Evolutionary conservation across 176 grass and related monocot species (phyloP).

Genomic region (Elaeis guineensis): DNA sequence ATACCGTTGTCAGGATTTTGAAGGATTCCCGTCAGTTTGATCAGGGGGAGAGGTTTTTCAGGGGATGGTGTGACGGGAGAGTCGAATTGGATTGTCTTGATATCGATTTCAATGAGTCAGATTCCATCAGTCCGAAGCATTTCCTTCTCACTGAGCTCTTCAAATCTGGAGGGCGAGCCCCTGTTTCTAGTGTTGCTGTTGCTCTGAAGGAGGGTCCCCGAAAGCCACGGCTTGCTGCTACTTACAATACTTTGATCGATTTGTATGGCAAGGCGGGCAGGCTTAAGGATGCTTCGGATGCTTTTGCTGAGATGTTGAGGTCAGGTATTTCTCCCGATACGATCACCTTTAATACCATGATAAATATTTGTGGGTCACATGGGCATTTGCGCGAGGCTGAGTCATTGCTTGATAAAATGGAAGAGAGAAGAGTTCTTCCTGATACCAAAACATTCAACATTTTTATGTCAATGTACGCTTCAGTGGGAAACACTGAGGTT

Average conservation of each 20-base stretch:
- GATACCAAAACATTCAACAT: constrained; percentile 60
- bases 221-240: constrained; percentile 40
- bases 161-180: constrained; percentile 9
- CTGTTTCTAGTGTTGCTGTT: constrained; percentile 4
- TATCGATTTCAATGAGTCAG: constrained; percentile 18
- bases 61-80: constrained; percentile 44
- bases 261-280: constrained; percentile 54
- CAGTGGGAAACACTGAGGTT: constrained; percentile 28
- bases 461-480: constrained; percentile 47
- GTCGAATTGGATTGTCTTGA: constrained; percentile 45
- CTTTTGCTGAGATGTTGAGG: constrained; percentile 39
- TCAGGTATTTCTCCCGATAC: constrained; percentile 37
- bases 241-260: constrained; percentile 60
- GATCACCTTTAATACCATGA: constrained; percentile 54
- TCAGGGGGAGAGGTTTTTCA: constrained; percentile 35
- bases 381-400: constrained; percentile 32
- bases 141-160: constrained; percentile 42
- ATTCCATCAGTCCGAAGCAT: constrained; percentile 30
- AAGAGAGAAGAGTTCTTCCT: constrained; percentile 27
- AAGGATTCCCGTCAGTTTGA: constrained; percentile 41
- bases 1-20: constrained; percentile 51
- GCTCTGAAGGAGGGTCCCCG: constrained; percentile 6
- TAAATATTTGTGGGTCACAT: constrained; percentile 32
- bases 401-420: constrained; percentile 42
- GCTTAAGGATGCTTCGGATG: constrained; percentile 37